A percentile compares a stretch with the other conserved stretches of the same genome.
phyloP scores from a whole-genome alignment of 768 basidiomycete species.

The Rhizopogon sp. region DNA sequence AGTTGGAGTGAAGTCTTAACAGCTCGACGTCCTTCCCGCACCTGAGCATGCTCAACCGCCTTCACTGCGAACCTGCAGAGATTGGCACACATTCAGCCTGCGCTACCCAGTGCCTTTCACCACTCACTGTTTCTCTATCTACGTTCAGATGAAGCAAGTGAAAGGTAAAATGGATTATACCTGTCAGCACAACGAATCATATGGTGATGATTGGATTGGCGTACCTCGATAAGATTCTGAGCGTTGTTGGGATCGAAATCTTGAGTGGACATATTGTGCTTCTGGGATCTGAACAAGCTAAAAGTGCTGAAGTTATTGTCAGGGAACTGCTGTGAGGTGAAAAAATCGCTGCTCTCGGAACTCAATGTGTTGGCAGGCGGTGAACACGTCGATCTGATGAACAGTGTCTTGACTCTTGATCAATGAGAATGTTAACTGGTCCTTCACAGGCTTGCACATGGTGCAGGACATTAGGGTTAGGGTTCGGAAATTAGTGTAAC shows the following conservation, averaged over 20 bases:
- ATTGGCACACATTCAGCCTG: conserved; percentile 5
- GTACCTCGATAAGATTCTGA: conserved; percentile 87
- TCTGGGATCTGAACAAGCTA: conserved; percentile 1
- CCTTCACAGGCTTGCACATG: too few relatives aligned
- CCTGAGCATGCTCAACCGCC: conserved; percentile 95
- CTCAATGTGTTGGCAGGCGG: background rate
- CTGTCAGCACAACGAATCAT: background rate
- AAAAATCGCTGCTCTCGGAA: background rate
- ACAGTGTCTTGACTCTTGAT: too few relatives aligned
- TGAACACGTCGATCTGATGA: background rate
- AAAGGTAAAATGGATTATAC: background rate
- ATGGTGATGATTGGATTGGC: conserved; percentile 14
- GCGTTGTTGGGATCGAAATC: conserved; percentile 86
- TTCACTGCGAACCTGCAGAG: conserved; percentile 50
- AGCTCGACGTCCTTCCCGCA: conserved; percentile 29
- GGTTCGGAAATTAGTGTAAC: background rate
- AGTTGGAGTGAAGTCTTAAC: conserved; percentile 1
- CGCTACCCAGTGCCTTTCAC: background rate
- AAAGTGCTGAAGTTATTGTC: background rate
- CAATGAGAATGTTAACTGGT: too few relatives aligned
- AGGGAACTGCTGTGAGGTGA: background rate
- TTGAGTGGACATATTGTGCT: conserved; percentile 36
- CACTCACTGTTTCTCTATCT: conserved; percentile 96
- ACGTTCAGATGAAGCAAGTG: conserved; percentile 6
- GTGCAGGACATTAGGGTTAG: conserved; percentile 13